Evolutionary conservation across 2,329 filamentous ascomycete species (phyloP).

Genomic region (Penicillium sclerotigenum): DNA sequence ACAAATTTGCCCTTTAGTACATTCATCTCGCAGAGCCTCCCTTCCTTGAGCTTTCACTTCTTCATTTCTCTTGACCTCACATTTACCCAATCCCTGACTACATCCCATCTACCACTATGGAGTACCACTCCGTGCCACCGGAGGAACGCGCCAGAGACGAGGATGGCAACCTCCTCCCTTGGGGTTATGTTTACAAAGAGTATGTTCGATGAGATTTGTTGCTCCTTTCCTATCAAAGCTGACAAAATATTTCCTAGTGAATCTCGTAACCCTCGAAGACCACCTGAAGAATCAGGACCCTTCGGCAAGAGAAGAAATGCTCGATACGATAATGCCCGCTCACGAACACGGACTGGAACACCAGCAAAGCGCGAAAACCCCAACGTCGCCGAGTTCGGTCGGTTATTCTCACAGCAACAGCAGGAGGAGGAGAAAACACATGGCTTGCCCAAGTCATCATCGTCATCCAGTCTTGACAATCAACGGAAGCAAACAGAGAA

Average conservation of each 20-base stretch:
- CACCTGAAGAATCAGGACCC: conserved; percentile 59
- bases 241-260: conserved; percentile 32
- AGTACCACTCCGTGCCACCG: conserved; percentile 63
- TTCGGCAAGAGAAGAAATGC: conserved; percentile 55
- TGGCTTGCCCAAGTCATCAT: conserved; percentile 39
- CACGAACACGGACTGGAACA: conserved; percentile 57
- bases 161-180: conserved; percentile 59
- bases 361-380: conserved; percentile 57
- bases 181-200: conserved; percentile 62
- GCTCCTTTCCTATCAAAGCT: background rate
- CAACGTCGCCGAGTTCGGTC: conserved; percentile 48
- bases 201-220: conserved; percentile 37
- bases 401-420: conserved; percentile 46
- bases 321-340: conserved; percentile 44
- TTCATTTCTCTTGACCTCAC: background rate
- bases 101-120: conserved; percentile 44
- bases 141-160: conserved; percentile 60
- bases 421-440: conserved; percentile 42
- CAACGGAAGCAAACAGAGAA: conserved; percentile 43
- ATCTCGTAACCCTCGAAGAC: conserved; percentile 50
- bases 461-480: conserved; percentile 42
- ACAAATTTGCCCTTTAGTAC: background rate
- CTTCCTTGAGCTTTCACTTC: background rate
- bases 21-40: background rate
- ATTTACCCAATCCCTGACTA: background rate